Percentiles rank a stretch among this genome's conserved stretches.
Conservation (phyloP, 2,329 filamentous ascomycete genomes). For the Cordyceps militaris region DNA sequence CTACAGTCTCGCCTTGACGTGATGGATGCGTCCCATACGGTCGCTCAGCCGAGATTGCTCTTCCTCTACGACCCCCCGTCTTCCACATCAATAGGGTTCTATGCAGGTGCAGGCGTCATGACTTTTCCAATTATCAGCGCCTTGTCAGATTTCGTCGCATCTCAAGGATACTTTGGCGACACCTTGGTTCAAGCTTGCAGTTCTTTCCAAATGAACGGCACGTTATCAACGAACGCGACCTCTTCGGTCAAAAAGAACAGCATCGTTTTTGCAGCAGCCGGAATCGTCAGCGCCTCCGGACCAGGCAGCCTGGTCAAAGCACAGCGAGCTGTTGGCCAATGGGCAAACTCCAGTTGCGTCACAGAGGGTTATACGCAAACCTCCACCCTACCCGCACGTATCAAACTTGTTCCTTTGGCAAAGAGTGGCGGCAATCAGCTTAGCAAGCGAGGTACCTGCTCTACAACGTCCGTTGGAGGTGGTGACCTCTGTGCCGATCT, state of each 20-base stretch:
- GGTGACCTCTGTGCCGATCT: neutral
- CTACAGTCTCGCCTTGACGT: neutral
- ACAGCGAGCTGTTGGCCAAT: constrained; percentile 24
- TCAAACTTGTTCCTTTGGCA: constrained; percentile 21
- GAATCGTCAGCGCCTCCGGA: constrained; percentile 15
- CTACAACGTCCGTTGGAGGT: neutral
- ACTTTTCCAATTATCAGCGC: constrained; percentile 13
- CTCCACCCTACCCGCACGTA: constrained; percentile 16
- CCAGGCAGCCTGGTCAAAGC: constrained; percentile 16
- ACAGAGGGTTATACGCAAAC: constrained; percentile 17
- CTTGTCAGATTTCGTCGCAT: constrained; percentile 8
- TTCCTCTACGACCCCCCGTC: neutral
- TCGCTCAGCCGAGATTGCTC: neutral
- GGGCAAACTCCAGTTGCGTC: constrained; percentile 24
- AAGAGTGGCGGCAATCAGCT: constrained; percentile 13
- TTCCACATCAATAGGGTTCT: constrained; percentile 16
- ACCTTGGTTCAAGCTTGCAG: neutral
- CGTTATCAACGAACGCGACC: constrained; percentile 5
- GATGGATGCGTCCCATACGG: neutral
- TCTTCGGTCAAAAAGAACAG: constrained; percentile 5
- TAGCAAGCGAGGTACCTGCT: neutral
- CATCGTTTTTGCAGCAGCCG: neutral
- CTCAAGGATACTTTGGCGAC: neutral
- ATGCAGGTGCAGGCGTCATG: constrained; percentile 17
- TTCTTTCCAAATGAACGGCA: constrained; percentile 15